A percentile compares a stretch with the other conserved stretches of the same genome.
These are phyloP conservation scores for Tuctoria greenei DNA, from an alignment of 176 grass and related monocot species.

Conservation along the genomic window DNA sequence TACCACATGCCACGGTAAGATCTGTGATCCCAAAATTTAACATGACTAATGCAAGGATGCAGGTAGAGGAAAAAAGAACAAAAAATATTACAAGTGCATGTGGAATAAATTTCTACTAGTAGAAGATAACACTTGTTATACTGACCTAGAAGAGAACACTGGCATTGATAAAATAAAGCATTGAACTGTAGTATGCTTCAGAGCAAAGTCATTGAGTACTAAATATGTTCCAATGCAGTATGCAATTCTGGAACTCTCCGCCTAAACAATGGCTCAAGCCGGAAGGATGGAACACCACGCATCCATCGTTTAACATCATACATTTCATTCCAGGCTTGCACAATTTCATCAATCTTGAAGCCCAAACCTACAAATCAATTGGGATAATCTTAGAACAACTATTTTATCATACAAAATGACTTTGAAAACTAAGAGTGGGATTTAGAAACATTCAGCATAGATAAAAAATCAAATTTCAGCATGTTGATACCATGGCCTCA, in stretches of 20 bases:
- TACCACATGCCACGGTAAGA: not conserved
- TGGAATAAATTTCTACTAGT: not conserved
- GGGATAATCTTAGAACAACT: constrained; percentile 19
- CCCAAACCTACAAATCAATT: constrained; percentile 58
- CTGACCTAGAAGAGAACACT: constrained; percentile 41
- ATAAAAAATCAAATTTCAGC: constrained; percentile 1
- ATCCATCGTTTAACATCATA: constrained; percentile 89
- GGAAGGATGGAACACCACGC: constrained; percentile 64
- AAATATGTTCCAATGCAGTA: constrained; percentile 61
- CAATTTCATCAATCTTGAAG: constrained; percentile 88
- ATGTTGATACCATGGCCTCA: not conserved
- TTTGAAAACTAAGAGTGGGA: not conserved
- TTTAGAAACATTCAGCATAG: not conserved
- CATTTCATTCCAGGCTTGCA: constrained; percentile 89
- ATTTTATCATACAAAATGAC: not conserved
- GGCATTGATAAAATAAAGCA: constrained; percentile 23
- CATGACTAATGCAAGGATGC: not conserved
- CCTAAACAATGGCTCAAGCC: constrained; percentile 79
- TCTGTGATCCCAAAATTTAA: not conserved
- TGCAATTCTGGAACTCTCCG: constrained; percentile 64
- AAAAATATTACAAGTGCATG: not conserved
- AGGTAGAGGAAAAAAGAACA: not conserved
- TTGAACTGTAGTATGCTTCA: constrained; percentile 13
- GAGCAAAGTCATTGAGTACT: constrained; percentile 39
- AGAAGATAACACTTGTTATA: not conserved